Conservation (phyloP, 2,329 filamentous ascomycete genomes). For the Annulohypoxylon truncatum region DNA sequence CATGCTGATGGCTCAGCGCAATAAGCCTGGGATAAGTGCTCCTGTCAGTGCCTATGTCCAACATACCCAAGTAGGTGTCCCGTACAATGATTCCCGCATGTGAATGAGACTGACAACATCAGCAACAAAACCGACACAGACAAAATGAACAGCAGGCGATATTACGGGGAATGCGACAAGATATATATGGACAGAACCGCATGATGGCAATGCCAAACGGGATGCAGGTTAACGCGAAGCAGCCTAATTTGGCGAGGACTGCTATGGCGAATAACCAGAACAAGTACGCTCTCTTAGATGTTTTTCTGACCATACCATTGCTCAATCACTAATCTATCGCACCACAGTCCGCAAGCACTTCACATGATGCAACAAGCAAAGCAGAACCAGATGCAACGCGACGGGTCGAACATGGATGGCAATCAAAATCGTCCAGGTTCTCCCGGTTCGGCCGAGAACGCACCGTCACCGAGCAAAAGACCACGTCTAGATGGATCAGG, state of each 20-base stretch:
- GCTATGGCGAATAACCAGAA: conserved; percentile 83
- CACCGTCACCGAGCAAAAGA: conserved; percentile 91
- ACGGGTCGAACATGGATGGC: conserved; percentile 87
- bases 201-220: conserved; percentile 77
- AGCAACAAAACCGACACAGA: conserved; percentile 77
- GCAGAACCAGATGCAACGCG: conserved; percentile 86
- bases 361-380: conserved; percentile 75
- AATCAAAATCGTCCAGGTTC: conserved; percentile 84
- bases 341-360: conserved; percentile 72
- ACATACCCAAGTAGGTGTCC: conserved; percentile 79
- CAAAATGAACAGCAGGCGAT: conserved; percentile 83
- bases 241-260: conserved; percentile 73
- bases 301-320: background rate
- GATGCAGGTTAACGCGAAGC: conserved; percentile 70
- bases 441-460: conserved; percentile 85
- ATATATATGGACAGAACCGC: conserved; percentile 68
- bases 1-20: conserved; percentile 86
- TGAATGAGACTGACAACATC: conserved; percentile 36
- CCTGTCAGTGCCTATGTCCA: conserved; percentile 80
- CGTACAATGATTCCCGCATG: conserved; percentile 20
- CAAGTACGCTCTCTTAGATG: conserved; percentile 64
- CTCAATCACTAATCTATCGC: conserved; percentile 35
- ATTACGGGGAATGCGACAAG: conserved; percentile 76
- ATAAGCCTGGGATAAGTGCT: conserved; percentile 68
- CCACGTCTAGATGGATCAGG: conserved; percentile 81